These are phyloP conservation scores for Bacidia gigantensis DNA, from an alignment of 495 filamentous ascomycete species.

Conservation along the genomic window DNA sequence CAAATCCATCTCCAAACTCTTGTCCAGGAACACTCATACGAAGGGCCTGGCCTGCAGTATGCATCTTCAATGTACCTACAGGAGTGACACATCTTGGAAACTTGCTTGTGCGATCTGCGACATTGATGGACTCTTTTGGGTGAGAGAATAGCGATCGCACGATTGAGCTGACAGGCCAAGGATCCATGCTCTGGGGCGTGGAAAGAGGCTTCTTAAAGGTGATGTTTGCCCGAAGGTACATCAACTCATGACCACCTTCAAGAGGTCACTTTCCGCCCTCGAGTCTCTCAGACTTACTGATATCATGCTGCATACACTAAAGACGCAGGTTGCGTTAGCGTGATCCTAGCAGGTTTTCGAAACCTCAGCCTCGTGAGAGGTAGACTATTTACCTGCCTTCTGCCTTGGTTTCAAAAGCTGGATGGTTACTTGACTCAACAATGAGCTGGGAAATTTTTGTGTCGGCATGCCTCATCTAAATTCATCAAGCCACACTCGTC, in stretches of 20 bases:
- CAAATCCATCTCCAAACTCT: neutral
- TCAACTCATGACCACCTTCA: too few relatives aligned
- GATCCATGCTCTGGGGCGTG: neutral
- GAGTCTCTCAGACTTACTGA: too few relatives aligned
- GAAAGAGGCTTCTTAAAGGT: too few relatives aligned
- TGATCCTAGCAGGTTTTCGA: too few relatives aligned
- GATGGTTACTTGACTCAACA: too few relatives aligned
- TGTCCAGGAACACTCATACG: neutral
- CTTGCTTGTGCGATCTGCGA: neutral
- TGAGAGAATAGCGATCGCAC: neutral
- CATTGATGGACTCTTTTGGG: neutral
- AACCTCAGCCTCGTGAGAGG: too few relatives aligned
- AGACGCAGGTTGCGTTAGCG: too few relatives aligned
- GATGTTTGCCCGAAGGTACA: too few relatives aligned
- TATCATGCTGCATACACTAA: too few relatives aligned
- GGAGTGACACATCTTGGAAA: neutral
- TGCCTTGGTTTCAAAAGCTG: too few relatives aligned
- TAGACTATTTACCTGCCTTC: too few relatives aligned
- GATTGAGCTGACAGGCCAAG: neutral
- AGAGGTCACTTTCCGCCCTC: too few relatives aligned
- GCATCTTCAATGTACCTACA: neutral
- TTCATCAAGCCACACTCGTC: neutral
- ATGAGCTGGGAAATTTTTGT: neutral
- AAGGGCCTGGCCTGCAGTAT: neutral
- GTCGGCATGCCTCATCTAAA: neutral